These are phyloP conservation scores for Kwoniella sp. DNA, from an alignment of 768 basidiomycete genomes.

Conservation along the genomic window DNA sequence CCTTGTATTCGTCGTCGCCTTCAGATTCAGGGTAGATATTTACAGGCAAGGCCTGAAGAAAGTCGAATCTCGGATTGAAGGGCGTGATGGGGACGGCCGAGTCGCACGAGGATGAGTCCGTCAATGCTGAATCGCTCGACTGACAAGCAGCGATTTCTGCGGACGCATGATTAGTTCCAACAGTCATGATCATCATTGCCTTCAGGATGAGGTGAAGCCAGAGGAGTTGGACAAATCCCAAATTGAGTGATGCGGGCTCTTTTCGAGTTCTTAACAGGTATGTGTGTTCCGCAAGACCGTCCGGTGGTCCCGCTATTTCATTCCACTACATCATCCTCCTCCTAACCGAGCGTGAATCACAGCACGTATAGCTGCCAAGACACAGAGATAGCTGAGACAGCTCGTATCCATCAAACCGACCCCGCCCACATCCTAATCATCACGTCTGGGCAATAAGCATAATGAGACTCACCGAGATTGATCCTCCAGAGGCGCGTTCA, in stretches of 20 bases:
- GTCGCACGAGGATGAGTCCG: background rate
- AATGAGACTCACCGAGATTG: background rate
- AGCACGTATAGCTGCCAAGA: background rate
- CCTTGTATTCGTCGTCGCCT: background rate
- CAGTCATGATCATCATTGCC: background rate
- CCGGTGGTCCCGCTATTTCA: background rate
- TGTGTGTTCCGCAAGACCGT: too few species aligned
- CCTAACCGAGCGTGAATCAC: background rate
- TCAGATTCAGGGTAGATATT: background rate
- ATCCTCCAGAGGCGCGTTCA: background rate
- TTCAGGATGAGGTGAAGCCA: too few species aligned
- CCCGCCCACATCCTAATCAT: background rate
- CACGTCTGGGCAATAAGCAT: background rate
- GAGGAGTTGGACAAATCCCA: too few species aligned
- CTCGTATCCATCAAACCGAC: background rate
- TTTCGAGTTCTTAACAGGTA: too few species aligned
- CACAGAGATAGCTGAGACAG: background rate
- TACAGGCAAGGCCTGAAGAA: background rate
- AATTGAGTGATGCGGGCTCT: too few species aligned
- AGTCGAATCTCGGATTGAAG: background rate
- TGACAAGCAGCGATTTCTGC: background rate
- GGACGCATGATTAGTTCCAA: background rate
- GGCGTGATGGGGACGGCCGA: background rate
- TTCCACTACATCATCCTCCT: background rate
- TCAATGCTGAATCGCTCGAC: background rate